These are phyloP conservation scores for Paraphaeosphaeria sporulosa DNA, from an alignment of 2,329 filamentous ascomycete species.

Conservation along the genomic window DNA sequence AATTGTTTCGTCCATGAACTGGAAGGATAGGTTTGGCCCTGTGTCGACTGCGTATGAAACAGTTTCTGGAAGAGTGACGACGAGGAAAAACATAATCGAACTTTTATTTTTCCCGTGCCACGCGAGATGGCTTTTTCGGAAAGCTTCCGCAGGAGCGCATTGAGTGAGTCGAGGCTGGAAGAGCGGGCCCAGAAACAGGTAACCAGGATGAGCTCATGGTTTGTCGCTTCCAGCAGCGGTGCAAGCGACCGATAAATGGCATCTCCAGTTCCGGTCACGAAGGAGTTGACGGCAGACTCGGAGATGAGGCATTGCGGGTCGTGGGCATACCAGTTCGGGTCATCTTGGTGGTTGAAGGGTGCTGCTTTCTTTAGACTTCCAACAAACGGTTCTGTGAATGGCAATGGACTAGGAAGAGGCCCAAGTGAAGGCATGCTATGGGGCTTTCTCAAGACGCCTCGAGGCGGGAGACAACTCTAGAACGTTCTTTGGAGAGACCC, in stretches of 20 bases:
- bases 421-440: conserved; percentile 15
- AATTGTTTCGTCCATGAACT: conserved; percentile 67
- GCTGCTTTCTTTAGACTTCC: conserved; percentile 34
- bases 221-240: conserved; percentile 67
- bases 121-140: conserved; percentile 56
- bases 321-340: conserved; percentile 51
- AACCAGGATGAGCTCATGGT: conserved; percentile 74
- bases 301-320: conserved; percentile 45
- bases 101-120: conserved; percentile 57
- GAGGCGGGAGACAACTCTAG: not conserved
- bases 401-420: conserved; percentile 13
- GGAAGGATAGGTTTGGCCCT: conserved; percentile 69
- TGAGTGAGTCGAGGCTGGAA: conserved; percentile 65
- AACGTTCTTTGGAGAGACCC: too few species aligned
- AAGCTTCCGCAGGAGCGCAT: conserved; percentile 65
- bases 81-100: conserved; percentile 81
- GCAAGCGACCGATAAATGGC: conserved; percentile 59
- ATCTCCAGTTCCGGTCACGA: conserved; percentile 56
- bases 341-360: conserved; percentile 33
- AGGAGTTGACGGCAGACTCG: conserved; percentile 42
- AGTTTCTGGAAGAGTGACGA: conserved; percentile 76
- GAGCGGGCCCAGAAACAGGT: conserved; percentile 85
- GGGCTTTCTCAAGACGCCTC: not conserved
- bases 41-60: conserved; percentile 69
- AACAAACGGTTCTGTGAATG: conserved; percentile 39